Evolutionary conservation across 164 flowering plant species (phyloP).

Genomic region (Cinnamomum chago): DNA sequence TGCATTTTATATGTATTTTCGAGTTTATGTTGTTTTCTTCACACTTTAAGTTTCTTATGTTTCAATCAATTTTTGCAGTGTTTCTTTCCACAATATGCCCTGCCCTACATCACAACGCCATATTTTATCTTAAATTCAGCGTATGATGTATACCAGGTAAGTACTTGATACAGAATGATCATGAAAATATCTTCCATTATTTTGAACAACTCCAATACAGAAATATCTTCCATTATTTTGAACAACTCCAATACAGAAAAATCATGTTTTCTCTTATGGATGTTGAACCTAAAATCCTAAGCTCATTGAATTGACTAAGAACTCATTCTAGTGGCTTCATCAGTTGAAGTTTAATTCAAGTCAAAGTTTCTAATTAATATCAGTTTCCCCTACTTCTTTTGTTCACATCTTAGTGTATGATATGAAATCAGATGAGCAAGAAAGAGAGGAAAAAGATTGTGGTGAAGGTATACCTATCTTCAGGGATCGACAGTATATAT

Average conservation of each 20-base stretch:
- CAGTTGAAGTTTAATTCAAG: background rate
- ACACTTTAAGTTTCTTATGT: background rate
- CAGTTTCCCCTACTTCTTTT: background rate
- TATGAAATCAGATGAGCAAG: no score
- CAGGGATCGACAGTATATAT: no score
- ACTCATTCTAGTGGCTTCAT: background rate
- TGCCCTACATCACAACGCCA: constrained; percentile 62
- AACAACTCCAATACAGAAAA: background rate
- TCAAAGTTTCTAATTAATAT: background rate
- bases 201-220: background rate
- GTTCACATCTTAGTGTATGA: background rate
- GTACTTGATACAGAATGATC: background rate
- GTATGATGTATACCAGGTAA: constrained; percentile 40
- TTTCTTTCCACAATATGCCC: constrained; percentile 80
- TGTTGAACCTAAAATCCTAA: background rate
- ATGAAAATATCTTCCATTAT: background rate
- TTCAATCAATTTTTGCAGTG: constrained; percentile 47
- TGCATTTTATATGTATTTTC: constrained; percentile 3
- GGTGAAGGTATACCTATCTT: no score
- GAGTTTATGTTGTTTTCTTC: background rate
- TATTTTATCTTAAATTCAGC: constrained; percentile 83
- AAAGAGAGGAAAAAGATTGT: no score
- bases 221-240: background rate
- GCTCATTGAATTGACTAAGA: background rate
- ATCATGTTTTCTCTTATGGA: background rate